These are phyloP conservation scores for Adansonia gregorii DNA, from an alignment of 441 rosid genomes.

Conservation along the genomic window DNA sequence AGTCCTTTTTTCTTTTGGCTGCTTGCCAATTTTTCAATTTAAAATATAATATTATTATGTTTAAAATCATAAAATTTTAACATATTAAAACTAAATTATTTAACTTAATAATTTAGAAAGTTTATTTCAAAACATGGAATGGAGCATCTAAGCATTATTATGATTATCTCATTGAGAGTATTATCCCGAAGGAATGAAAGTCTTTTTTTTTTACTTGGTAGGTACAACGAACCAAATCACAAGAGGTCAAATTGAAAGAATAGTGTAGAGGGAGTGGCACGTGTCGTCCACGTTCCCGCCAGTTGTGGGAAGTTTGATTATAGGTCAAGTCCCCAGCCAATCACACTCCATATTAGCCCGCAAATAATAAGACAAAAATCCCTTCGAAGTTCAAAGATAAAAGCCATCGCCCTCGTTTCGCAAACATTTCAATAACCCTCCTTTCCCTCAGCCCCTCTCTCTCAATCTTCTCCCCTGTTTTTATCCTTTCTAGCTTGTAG, in stretches of 20 bases:
- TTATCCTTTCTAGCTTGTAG: not conserved
- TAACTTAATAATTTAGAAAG: too few relatives aligned
- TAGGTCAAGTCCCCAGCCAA: conserved; percentile 46
- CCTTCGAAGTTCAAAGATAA: conserved; percentile 39
- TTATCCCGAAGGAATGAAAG: not conserved
- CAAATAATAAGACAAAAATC: conserved; percentile 21
- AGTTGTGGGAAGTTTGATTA: not conserved
- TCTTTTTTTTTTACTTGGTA: not conserved
- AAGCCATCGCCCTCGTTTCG: conserved; percentile 45
- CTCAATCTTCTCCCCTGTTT: conserved; percentile 8
- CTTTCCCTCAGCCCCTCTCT: conserved; percentile 22
- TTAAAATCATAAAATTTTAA: too few relatives aligned
- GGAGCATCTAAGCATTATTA: not conserved
- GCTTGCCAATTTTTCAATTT: too few relatives aligned
- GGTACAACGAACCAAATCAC: conserved; percentile 27
- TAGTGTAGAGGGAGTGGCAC: not conserved
- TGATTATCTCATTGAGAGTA: not conserved
- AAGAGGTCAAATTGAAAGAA: not conserved
- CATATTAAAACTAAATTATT: too few relatives aligned
- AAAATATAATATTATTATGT: too few relatives aligned
- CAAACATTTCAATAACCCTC: conserved; percentile 66
- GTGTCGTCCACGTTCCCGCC: not conserved
- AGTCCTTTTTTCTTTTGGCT: not conserved
- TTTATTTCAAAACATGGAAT: too few relatives aligned
- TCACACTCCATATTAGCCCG: conserved; percentile 32